These are phyloP conservation scores for Lagenaria siceraria DNA, from an alignment of 306 rosid genomes.

Conservation along the genomic window DNA sequence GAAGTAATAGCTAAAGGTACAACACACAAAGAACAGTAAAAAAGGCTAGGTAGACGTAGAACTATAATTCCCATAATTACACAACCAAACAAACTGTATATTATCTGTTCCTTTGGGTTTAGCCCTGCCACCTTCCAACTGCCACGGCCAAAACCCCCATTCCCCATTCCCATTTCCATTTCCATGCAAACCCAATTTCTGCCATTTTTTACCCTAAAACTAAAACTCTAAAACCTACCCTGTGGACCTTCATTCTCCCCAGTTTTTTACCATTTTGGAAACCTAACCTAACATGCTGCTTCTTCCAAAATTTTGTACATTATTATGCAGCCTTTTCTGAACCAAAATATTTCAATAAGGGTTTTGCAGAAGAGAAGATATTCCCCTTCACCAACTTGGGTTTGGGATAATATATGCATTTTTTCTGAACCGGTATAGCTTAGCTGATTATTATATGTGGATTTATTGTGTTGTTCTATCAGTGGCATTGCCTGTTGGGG, in stretches of 20 bases:
- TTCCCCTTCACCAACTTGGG: neutral
- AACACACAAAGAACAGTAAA: neutral
- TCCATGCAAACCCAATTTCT: neutral
- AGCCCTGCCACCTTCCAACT: neutral
- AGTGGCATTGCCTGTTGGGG: neutral
- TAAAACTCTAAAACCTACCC: neutral
- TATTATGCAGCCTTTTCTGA: neutral
- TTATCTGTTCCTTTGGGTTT: neutral
- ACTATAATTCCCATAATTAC: neutral
- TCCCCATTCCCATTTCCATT: neutral
- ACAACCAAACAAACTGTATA: neutral
- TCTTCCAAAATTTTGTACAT: no score
- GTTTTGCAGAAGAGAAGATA: neutral
- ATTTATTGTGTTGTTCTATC: neutral
- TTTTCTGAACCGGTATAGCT: no score
- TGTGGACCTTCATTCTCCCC: neutral
- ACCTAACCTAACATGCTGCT: neutral
- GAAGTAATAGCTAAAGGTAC: neutral
- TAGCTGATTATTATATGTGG: no score
- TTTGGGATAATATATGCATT: neutral
- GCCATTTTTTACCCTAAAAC: neutral
- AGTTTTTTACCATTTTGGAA: neutral
- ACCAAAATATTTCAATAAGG: neutral
- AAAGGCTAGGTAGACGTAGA: neutral
- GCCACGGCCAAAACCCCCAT: neutral